phyloP scores from a whole-genome alignment of 2,329 filamentous ascomycete genomes.

The Calonectria pseudoreteaudii region DNA sequence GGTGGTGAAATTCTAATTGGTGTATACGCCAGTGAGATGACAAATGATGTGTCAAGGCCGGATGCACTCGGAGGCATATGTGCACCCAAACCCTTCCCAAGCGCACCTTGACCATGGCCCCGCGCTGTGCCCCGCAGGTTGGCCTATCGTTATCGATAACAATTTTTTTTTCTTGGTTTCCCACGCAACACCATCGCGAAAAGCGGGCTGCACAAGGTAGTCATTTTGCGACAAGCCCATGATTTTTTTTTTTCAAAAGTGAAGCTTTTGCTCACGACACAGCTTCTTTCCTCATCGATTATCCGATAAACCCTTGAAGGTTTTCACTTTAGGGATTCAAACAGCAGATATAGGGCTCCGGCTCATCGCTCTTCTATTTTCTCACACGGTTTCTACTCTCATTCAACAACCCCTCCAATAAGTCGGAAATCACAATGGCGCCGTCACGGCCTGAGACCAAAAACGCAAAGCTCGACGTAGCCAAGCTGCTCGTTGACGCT shows the following conservation, averaged over 20 bases:
- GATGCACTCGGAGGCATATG: slow-evolving; percentile 13
- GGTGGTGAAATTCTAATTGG: background rate
- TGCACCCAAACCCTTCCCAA: slow-evolving; percentile 11
- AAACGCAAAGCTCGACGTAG: slow-evolving; percentile 49
- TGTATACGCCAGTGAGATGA: slow-evolving; percentile 31
- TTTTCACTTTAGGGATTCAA: background rate
- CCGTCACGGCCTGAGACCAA: slow-evolving; percentile 54
- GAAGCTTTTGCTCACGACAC: background rate
- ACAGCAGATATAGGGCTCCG: background rate
- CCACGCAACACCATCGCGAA: slow-evolving; percentile 36
- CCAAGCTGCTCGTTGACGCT: slow-evolving; percentile 52
- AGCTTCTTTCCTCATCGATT: background rate
- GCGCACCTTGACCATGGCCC: slow-evolving; percentile 25
- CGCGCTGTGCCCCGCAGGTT: slow-evolving; percentile 41
- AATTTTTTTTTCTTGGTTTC: slow-evolving; percentile 44
- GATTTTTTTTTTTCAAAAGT: background rate
- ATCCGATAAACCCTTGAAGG: background rate
- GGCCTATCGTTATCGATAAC: slow-evolving; percentile 47
- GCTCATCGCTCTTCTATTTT: background rate
- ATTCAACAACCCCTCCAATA: slow-evolving; percentile 22
- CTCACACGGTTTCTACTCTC: background rate
- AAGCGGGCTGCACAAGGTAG: slow-evolving; percentile 26
- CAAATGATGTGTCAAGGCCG: slow-evolving; percentile 37
- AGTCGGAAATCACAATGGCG: slow-evolving; percentile 49
- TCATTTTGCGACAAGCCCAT: slow-evolving; percentile 5